Evolutionary conservation across 441 rosid species (phyloP).

Genomic region (Populus hybrid): DNA sequence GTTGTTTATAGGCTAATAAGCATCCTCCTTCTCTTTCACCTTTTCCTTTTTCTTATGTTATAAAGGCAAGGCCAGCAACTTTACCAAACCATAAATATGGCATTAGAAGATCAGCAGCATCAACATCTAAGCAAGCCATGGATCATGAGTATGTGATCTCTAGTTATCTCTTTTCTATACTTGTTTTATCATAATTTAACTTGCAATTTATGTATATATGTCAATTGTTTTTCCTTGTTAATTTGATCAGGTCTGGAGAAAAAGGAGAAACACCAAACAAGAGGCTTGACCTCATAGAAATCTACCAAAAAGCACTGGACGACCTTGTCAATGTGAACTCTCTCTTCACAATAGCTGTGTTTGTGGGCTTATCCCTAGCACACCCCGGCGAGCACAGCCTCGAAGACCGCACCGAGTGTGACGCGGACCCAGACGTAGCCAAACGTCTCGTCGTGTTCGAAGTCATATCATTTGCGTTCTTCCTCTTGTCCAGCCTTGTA

Average conservation of each 20-base stretch:
- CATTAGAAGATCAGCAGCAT: neutral
- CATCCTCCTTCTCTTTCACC: neutral
- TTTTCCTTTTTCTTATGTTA: neutral
- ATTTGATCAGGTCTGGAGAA: neutral
- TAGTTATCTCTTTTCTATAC: neutral
- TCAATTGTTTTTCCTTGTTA: neutral
- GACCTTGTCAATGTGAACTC: conserved; percentile 25
- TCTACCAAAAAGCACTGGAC: conserved; percentile 18
- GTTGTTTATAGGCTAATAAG: neutral
- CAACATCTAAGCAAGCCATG: neutral
- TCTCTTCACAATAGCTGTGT: conserved; percentile 28
- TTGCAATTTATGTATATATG: neutral
- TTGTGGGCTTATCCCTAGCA: conserved; percentile 20
- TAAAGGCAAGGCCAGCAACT: no score
- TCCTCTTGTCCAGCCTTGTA: conserved; percentile 22
- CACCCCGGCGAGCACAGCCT: neutral
- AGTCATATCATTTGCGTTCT: conserved; percentile 22
- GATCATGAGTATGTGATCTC: neutral
- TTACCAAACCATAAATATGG: no score
- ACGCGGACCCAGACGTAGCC: neutral
- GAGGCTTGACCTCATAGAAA: conserved; percentile 1
- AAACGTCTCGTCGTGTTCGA: conserved; percentile 11
- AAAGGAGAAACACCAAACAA: neutral
- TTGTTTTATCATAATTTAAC: neutral
- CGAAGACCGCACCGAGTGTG: conserved; percentile 7